Percentiles rank a stretch among this genome's conserved stretches.
phyloP scores from a whole-genome alignment of 2,329 filamentous ascomycete species.

The Mycosphaerella sp. region DNA sequence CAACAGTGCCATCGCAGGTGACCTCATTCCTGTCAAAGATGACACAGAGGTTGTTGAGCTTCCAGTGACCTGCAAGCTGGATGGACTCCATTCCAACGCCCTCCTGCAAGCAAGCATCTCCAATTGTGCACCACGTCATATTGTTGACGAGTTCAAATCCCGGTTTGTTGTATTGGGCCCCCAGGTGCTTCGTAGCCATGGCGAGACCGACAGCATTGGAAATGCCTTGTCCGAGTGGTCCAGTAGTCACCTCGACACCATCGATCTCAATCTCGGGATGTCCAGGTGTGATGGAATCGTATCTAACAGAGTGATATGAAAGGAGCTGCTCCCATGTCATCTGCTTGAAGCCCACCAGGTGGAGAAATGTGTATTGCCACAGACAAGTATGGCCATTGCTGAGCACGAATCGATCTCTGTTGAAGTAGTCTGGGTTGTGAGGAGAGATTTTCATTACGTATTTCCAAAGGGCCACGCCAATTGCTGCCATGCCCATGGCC shows the following conservation, averaged over 20 bases:
- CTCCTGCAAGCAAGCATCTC: conserved; percentile 54
- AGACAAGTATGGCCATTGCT: conserved; percentile 55
- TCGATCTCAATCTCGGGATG: conserved; percentile 50
- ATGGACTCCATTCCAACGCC: conserved; percentile 54
- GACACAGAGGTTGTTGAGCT: conserved; percentile 50
- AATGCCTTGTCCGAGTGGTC: conserved; percentile 53
- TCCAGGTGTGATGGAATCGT: conserved; percentile 47
- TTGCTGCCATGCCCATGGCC: conserved; percentile 56
- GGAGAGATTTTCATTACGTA: conserved; percentile 57
- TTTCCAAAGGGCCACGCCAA: conserved; percentile 56
- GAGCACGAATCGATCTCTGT: conserved; percentile 57
- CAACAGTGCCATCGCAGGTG: conserved; percentile 52
- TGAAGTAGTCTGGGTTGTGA: conserved; percentile 51
- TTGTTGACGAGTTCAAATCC: conserved; percentile 46
- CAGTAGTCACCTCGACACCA: conserved; percentile 55
- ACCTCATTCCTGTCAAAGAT: conserved; percentile 57
- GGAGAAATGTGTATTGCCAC: conserved; percentile 51
- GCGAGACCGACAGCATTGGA: conserved; percentile 56
- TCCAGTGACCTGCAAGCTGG: conserved; percentile 51
- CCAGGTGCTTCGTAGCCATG: conserved; percentile 52
- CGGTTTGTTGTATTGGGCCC: conserved; percentile 48
- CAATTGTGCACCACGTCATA: conserved; percentile 52
- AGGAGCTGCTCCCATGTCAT: conserved; percentile 54
- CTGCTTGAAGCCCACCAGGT: conserved; percentile 46
- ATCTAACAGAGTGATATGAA: conserved; percentile 46